Base-by-base conservation (phyloP, 2,329 filamentous ascomycete genomes). In the Escovopsis sp. region DNA sequence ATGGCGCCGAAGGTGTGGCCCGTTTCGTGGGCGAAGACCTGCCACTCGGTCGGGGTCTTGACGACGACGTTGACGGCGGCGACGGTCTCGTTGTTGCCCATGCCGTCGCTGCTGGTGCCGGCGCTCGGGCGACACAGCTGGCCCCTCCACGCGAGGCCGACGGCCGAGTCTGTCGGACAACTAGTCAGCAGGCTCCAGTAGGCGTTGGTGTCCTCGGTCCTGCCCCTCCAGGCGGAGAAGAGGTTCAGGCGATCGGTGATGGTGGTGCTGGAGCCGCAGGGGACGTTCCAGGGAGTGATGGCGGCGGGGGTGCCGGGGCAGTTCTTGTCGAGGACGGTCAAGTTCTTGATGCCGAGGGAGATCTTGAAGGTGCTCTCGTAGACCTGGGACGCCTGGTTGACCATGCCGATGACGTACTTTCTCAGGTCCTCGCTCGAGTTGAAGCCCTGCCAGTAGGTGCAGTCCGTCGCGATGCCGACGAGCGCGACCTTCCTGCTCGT, bases 361-460 rank as follows among this genome's bases (percentile, higher is more conserved):
- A 98, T 89, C 61, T 95, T 95, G 67, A 98, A 96, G 7, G 84
- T 84, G 52, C 72, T 77, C 60, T 98, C 91, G 56, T 91, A 98
- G 9, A 95, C 65, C 47, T 79, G 75, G 2, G 89, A 95, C 1
- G 91, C 91, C 37, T 78, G 70, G 63, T 94, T 95, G 59, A 98
- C 82, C 57, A 85, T 72, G 41, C 68, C 70, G 52, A 98, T 87
- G 48, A 98, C 73, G 57, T 91, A 91, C 47, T 73, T 60, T 43
- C 80, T 73, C 23, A 81, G 73, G 6, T 51, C 58, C n/a, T 75
- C 67, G 40, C 75, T 68, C 19, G 70, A 73, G 47, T 79, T 73
- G 59, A 95, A 93, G 4, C 70, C 69, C 2, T 67, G 68, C 34
- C 80, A 86, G 58, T 96, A 96, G 8, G 77, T 84, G 67, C 91